Conservation (phyloP, 805 yeast species). For the Candida railenensis region DNA sequence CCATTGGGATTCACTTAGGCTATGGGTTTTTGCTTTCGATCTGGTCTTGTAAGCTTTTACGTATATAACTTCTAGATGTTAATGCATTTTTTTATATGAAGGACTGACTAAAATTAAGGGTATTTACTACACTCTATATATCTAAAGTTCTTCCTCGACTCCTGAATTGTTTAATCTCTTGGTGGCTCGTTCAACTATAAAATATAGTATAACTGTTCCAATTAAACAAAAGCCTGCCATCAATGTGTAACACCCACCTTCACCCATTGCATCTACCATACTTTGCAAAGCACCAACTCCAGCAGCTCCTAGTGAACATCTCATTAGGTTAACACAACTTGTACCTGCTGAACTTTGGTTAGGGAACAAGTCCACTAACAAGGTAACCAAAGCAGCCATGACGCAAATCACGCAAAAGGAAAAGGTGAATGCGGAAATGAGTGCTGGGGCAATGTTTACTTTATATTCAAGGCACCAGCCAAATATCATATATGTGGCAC, state of each 20-base stretch:
- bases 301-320: constrained; percentile 68
- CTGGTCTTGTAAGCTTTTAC: too few species aligned
- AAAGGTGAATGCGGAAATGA: constrained; percentile 53
- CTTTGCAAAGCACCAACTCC: constrained; percentile 62
- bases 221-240: constrained; percentile 48
- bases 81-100: too few species aligned
- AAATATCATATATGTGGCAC: constrained; percentile 46
- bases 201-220: neutral
- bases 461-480: constrained; percentile 67
- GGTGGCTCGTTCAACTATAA: neutral
- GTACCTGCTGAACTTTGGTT: constrained; percentile 65
- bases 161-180: neutral
- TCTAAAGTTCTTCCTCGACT: too few species aligned
- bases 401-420: constrained; percentile 56
- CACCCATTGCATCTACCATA: constrained; percentile 54
- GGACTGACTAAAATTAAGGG: too few species aligned
- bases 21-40: too few species aligned
- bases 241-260: constrained; percentile 74
- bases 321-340: constrained; percentile 62
- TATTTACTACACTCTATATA: too few species aligned
- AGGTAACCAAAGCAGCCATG: constrained; percentile 54
- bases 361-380: constrained; percentile 73
- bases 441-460: constrained; percentile 49
- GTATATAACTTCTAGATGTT: too few species aligned
- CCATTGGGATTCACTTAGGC: too few species aligned